A percentile compares a stretch with the other conserved stretches of the same genome.
These are phyloP conservation scores for Penicillium sp. DNA, from an alignment of 2,329 filamentous ascomycete genomes.

Conservation along the genomic window DNA sequence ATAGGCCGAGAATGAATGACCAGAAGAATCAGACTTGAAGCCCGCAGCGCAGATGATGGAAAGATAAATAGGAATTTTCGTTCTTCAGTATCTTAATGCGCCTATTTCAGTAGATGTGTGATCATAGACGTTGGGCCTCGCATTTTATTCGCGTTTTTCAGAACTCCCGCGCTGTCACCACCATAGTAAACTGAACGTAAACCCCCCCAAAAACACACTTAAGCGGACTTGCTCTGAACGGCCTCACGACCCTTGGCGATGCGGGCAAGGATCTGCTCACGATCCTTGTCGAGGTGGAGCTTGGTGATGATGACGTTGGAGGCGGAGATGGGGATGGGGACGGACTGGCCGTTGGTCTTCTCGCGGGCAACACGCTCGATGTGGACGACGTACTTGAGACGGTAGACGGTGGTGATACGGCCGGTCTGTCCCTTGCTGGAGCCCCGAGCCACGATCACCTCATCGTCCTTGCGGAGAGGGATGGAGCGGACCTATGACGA, in stretches of 20 bases:
- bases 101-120: not conserved
- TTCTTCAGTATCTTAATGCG: not conserved
- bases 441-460: constrained; percentile 89
- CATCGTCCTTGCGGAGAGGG: constrained; percentile 96
- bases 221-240: constrained; percentile 61
- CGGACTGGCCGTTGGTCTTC: constrained; percentile 95
- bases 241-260: constrained; percentile 50
- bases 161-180: not conserved
- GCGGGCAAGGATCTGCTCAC: constrained; percentile 51
- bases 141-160: not conserved
- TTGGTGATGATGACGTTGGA: constrained; percentile 98
- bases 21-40: not conserved
- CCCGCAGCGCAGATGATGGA: constrained; percentile 1
- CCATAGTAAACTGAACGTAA: constrained; percentile 51
- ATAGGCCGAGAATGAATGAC: not conserved
- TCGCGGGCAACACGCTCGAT: constrained; percentile 95
- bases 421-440: constrained; percentile 97
- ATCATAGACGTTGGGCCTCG: not conserved
- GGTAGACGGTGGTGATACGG: constrained; percentile 97
- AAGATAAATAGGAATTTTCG: constrained; percentile 5
- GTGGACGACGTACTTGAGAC: constrained; percentile 97
- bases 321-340: constrained; percentile 90
- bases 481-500: constrained; percentile 78
- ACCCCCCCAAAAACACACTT: constrained; percentile 59
- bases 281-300: constrained; percentile 77